Evolutionary conservation across 805 yeast genomes (phyloP).

Genomic region (Candida nemodendra): DNA sequence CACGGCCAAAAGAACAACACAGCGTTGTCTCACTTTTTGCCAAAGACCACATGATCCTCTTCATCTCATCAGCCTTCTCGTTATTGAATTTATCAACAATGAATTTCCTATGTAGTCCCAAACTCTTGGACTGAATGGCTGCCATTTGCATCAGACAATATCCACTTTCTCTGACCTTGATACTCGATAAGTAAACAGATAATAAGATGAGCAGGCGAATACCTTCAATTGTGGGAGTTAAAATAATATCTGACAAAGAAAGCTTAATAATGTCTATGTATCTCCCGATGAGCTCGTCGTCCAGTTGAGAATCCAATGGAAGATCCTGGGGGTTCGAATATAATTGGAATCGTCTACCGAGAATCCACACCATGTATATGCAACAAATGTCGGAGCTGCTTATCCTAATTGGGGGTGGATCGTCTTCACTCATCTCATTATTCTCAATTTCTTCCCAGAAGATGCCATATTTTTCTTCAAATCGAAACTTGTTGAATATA

Average conservation of each 20-base stretch:
- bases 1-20: constrained; percentile 46
- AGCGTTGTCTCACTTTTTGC: constrained; percentile 40
- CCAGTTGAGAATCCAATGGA: constrained; percentile 23
- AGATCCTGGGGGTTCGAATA: constrained; percentile 26
- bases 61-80: constrained; percentile 39
- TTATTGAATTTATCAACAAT: constrained; percentile 34
- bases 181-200: constrained; percentile 43
- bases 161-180: constrained; percentile 46
- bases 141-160: constrained; percentile 48
- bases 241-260: constrained; percentile 41
- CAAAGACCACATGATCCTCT: constrained; percentile 44
- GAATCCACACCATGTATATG: constrained; percentile 46
- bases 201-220: constrained; percentile 42
- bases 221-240: constrained; percentile 45
- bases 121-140: constrained; percentile 44
- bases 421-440: constrained; percentile 7
- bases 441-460: constrained; percentile 38
- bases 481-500: constrained; percentile 36
- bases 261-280: constrained; percentile 42
- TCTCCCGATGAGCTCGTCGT: constrained; percentile 29
- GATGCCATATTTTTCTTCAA: constrained; percentile 34
- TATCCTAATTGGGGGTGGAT: constrained; percentile 21
- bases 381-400: constrained; percentile 40
- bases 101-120: constrained; percentile 45
- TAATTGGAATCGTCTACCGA: constrained; percentile 36